A percentile compares a stretch with the other conserved stretches of the same genome.
phyloP scores from a whole-genome alignment of 2,329 filamentous ascomycete genomes.

The Hypoxylon sp. region DNA sequence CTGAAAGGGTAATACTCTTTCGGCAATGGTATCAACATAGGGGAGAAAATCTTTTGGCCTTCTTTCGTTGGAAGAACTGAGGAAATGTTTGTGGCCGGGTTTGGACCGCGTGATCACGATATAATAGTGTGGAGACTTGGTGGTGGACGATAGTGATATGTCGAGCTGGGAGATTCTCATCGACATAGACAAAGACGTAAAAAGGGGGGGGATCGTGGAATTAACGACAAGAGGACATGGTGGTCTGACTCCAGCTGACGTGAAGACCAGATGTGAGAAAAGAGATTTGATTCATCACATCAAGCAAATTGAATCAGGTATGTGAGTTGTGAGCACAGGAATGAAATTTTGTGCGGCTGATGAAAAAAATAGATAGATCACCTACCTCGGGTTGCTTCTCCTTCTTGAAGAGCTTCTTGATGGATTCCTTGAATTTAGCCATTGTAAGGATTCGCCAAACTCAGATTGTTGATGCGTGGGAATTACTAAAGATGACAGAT shows the following conservation, averaged over 20 bases:
- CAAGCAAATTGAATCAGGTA: neutral
- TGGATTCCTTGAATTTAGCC: neutral
- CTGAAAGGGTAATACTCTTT: neutral
- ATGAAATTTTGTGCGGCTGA: neutral
- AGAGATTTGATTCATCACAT: neutral
- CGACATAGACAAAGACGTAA: neutral
- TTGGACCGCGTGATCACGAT: neutral
- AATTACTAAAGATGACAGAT: too few species aligned
- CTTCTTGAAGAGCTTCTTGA: slow-evolving; percentile 25
- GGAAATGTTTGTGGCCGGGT: neutral
- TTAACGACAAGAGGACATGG: neutral
- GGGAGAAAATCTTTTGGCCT: neutral
- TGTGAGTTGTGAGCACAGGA: neutral
- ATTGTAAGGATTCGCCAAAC: neutral
- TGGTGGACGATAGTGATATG: neutral
- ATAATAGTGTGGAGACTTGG: neutral
- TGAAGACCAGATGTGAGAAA: neutral
- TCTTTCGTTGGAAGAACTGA: neutral
- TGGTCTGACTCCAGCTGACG: neutral
- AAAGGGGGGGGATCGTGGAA: neutral
- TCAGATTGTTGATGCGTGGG: neutral
- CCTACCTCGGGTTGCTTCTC: neutral
- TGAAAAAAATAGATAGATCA: neutral
- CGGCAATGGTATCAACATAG: neutral
- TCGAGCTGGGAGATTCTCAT: neutral